Base-by-base conservation (phyloP, 108 stramenopile genomes). In the Nitzschia sp. region DNA sequence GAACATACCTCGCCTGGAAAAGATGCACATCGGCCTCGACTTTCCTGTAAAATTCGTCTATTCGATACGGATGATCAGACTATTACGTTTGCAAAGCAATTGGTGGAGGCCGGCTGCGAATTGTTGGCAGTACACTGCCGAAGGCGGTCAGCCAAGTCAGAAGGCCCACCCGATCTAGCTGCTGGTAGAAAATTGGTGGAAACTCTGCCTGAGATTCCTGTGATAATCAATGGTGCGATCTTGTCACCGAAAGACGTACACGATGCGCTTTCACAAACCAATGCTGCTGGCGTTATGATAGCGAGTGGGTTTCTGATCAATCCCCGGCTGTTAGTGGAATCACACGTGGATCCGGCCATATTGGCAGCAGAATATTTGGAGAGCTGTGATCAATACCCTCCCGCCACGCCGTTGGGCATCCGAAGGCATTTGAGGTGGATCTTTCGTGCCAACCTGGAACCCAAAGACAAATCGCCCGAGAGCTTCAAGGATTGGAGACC, bases 391-490 rank as follows among this genome's bases (percentile, higher is more conserved):
- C 27, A 4, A 0, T 70, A 79, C 42, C 77, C 85, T 18, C 85
- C 85, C n/a, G 82, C 85, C 1, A 78, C 79, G 17, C 70, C 82
- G 23, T 46, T 86, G 45, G 83, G 79, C 46, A 82, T 86, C 47
- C 82, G 74, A 56, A 82, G 79, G 33, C 85, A 86, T 58, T 47
- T 86, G 19, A 72, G 83, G 0, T 86, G 85, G 85, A 79, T 86
- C n/a, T 82, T 84, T 63, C 78, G 85, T 18, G n/a, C 71, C 9
- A 36, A 31, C 8, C 64, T 86, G 47, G 77, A 82, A 32, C 81
- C 81, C 30, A 35, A 59, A 13, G 25, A 72, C 49, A 68, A 79
- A 48, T 51, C 68, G 30, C 38, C 57, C 2, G 71, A 76, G 46
- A 54, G 68, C 18, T 81, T 64, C 42, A 46, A 72, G 1, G 77